Base-by-base conservation (phyloP, 805 yeast species). In the Tetrapisispora namnaoensis region DNA sequence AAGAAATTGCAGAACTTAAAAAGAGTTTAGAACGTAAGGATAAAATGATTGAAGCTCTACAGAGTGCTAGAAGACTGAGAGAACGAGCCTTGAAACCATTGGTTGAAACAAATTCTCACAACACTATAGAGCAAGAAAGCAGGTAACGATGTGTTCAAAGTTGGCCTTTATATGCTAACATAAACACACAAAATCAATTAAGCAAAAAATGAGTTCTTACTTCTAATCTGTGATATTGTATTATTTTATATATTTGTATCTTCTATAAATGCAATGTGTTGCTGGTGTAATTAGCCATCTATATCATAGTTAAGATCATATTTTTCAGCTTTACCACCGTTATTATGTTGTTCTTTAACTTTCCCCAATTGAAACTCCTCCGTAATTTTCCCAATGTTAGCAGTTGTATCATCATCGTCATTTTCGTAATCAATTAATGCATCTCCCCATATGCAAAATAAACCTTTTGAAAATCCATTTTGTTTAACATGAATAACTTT, bases 21-120 rank as follows among this genome's bases (percentile, higher is more conserved):
- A 82, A 78, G 45, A 72, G 76, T 41, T 58, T 86, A 37, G 74
- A 76, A 42, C 86, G 84, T 53, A 89, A 88, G 63, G 95, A 88
- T 55, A 80, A 81, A 42, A 82, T 89, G 53, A 85, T 89, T 50
- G 78, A 76, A 51, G 88, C 91, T 1, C 68, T 88, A 49, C 78
- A 82, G 35, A 78, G 83, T 42, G 78, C 86, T 2, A 74, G 79
- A 35, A 74, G 80, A 56, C 73, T 83, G 34, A 73, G 90, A 34
- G 78, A 67, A 21, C 54, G 65, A 28, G 63, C 59, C 13, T 49
- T 61, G 34, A 46, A 54, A 38, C 61, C 61, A 30, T 24, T 45
- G 13, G n/a, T 22, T n/a, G 48, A 40, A 11, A 5, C 37, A 18
- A 42, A 42, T 42, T 16, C 30, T 18, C 11, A 30, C 1, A 16